Percentiles rank a stretch among this genome's conserved stretches.
Conservation (phyloP, 768 basidiomycete species). For the Dioszegia aurantiaca region DNA sequence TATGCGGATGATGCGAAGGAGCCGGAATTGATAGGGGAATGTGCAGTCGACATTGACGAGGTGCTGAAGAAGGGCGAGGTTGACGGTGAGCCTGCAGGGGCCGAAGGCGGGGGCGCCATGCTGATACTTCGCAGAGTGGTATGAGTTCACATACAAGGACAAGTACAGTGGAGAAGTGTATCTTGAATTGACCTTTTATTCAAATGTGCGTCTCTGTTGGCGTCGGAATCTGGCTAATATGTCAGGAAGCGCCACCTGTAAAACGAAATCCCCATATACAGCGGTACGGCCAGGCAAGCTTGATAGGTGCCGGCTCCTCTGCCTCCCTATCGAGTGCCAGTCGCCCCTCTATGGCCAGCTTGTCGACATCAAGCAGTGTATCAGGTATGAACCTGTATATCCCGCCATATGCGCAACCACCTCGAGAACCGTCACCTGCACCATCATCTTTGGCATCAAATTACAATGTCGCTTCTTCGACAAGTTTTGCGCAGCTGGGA, state of each 20-base stretch:
- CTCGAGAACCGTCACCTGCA: slow-evolving; percentile 19
- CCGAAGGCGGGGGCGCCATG: background rate
- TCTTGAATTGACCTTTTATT: slow-evolving; percentile 89
- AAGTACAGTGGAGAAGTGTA: slow-evolving; percentile 78
- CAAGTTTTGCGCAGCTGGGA: slow-evolving; percentile 40
- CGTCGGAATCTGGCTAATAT: background rate
- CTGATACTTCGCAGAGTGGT: slow-evolving; percentile 70
- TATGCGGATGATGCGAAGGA: slow-evolving; percentile 76
- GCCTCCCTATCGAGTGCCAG: slow-evolving; percentile 24
- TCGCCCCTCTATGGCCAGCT: slow-evolving; percentile 15
- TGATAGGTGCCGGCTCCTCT: slow-evolving; percentile 20
- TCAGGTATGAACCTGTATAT: slow-evolving; percentile 48
- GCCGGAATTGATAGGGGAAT: slow-evolving; percentile 76
- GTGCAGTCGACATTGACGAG: slow-evolving; percentile 69
- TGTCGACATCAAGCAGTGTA: slow-evolving; percentile 37
- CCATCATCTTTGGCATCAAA: slow-evolving; percentile 4
- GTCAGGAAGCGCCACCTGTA: slow-evolving; percentile 41
- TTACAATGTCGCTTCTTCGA: slow-evolving; percentile 16
- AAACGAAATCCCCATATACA: slow-evolving; percentile 39
- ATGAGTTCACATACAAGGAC: slow-evolving; percentile 77
- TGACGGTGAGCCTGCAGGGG: slow-evolving; percentile 65
- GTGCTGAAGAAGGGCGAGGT: slow-evolving; percentile 83
- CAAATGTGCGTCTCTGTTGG: slow-evolving; percentile 55
- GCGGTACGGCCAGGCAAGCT: slow-evolving; percentile 23
- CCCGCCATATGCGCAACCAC: slow-evolving; percentile 40